Conservation (phyloP, 2,329 filamentous ascomycete genomes). For the Penicillium sp. region DNA sequence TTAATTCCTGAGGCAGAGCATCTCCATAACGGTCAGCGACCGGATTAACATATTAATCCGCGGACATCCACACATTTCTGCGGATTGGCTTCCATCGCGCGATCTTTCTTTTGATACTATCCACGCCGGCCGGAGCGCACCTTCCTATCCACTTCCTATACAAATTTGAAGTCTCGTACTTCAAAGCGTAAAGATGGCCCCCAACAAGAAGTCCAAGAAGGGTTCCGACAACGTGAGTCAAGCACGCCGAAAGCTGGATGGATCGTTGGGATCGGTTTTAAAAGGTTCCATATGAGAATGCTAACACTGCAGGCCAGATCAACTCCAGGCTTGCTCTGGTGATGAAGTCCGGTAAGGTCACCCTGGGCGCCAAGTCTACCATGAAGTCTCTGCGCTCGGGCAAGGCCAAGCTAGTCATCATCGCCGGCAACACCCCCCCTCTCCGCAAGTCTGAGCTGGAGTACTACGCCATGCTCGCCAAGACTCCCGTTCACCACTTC, state of each 20-base stretch:
- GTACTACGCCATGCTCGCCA: conserved; percentile 89
- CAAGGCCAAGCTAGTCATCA: conserved; percentile 99
- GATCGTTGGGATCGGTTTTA: not conserved
- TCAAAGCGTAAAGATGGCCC: conserved; percentile 57
- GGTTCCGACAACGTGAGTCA: conserved; percentile 66
- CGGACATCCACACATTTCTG: conserved; percentile 11
- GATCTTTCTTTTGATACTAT: conserved; percentile 5
- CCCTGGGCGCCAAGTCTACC: conserved; percentile 83
- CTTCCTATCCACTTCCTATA: conserved; percentile 17
- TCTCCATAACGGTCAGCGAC: not conserved
- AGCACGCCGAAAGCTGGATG: not conserved
- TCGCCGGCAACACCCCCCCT: conserved; percentile 92
- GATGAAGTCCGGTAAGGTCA: conserved; percentile 68
- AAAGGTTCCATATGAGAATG: not conserved
- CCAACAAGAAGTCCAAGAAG: conserved; percentile 71
- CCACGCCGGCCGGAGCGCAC: conserved; percentile 41
- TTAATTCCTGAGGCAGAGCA: not conserved
- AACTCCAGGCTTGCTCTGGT: conserved; percentile 69
- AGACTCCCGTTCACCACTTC: conserved; percentile 97
- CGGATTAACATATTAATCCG: conserved; percentile 6
- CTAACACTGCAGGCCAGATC: conserved; percentile 45
- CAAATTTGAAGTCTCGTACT: conserved; percentile 19
- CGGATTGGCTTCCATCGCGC: conserved; percentile 2
- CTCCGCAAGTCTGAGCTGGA: conserved; percentile 97
- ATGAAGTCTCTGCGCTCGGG: conserved; percentile 88